A percentile compares a stretch with the other conserved stretches of the same genome.
Evolutionary conservation across 2,329 filamentous ascomycete genomes (phyloP).

Genomic region (Xylariaceae sp.): DNA sequence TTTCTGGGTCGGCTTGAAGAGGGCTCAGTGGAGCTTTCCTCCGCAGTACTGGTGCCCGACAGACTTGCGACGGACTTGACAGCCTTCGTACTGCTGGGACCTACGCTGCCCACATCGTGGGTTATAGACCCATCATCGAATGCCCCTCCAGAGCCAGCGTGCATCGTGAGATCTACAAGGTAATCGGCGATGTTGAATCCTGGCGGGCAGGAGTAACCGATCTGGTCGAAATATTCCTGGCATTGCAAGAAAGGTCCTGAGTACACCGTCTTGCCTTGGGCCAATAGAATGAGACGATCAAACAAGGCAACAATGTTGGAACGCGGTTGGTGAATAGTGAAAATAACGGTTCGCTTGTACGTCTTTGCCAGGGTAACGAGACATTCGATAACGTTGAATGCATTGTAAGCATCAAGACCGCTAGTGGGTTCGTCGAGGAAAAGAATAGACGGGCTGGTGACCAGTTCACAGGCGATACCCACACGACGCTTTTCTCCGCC

Average conservation of each 20-base stretch:
- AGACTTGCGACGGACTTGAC: slow-evolving; percentile 88
- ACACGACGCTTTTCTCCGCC: slow-evolving; percentile 95
- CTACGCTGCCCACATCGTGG: slow-evolving; percentile 60
- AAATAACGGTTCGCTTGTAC: slow-evolving; percentile 95
- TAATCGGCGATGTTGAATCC: slow-evolving; percentile 99
- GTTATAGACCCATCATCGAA: slow-evolving; percentile 53
- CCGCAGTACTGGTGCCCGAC: slow-evolving; percentile 69
- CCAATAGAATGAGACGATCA: slow-evolving; percentile 86
- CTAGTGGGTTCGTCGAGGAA: slow-evolving; percentile 98
- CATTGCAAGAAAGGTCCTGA: slow-evolving; percentile 87
- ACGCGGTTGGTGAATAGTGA: slow-evolving; percentile 96
- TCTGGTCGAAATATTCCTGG: slow-evolving; percentile 85
- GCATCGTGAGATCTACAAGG: slow-evolving; percentile 95
- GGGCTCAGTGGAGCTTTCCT: slow-evolving; percentile 58
- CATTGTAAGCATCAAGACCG: slow-evolving; percentile 92
- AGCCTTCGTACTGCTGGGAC: slow-evolving; percentile 80
- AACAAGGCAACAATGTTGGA: slow-evolving; percentile 98
- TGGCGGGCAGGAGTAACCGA: slow-evolving; percentile 88
- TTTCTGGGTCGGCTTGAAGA: slow-evolving; percentile 61
- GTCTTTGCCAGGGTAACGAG: slow-evolving; percentile 91
- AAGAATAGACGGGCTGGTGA: slow-evolving; percentile 93
- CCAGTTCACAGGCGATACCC: slow-evolving; percentile 93
- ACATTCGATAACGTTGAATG: slow-evolving; percentile 96
- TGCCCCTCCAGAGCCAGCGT: slow-evolving; percentile 64
- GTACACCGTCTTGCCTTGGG: slow-evolving; percentile 85